A percentile compares a stretch with the other conserved stretches of the same genome.
These are phyloP conservation scores for Saccharomyces hybrid DNA, from an alignment of 1,139 yeast species.

Conservation along the genomic window DNA sequence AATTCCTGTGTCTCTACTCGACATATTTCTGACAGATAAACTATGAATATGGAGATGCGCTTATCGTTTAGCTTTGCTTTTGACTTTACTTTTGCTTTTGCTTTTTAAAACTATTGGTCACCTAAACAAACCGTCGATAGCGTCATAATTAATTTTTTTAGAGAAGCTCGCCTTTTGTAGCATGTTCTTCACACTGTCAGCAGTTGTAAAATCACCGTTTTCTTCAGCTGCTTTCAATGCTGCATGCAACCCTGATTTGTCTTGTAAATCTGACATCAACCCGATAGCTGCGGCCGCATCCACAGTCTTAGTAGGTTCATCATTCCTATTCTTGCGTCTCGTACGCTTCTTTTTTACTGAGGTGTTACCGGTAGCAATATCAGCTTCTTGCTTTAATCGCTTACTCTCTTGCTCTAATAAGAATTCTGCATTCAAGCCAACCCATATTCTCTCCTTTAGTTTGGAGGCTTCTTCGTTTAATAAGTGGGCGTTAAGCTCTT, in stretches of 20 bases:
- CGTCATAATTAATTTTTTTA: slow-evolving; percentile 79
- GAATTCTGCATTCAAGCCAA: slow-evolving; percentile 79
- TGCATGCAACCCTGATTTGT: slow-evolving; percentile 30
- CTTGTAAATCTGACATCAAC: slow-evolving; percentile 19
- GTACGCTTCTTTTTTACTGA: slow-evolving; percentile 41
- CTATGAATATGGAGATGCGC: no score
- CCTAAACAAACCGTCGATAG: slow-evolving; percentile 55
- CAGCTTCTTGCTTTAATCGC: slow-evolving; percentile 78
- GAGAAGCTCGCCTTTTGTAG: slow-evolving; percentile 65
- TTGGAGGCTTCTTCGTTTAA: slow-evolving; percentile 59
- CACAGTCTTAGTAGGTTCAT: slow-evolving; percentile 4
- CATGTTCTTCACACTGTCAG: slow-evolving; percentile 60
- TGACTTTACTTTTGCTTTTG: background rate
- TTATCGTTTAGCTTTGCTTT: no score
- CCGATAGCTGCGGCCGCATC: slow-evolving; percentile 13
- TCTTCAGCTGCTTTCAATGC: slow-evolving; percentile 34
- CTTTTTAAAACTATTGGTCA: background rate
- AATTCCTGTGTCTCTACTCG: background rate
- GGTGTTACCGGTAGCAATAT: slow-evolving; percentile 69
- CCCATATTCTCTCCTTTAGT: slow-evolving; percentile 77
- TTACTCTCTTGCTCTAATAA: slow-evolving; percentile 79
- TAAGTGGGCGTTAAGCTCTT: slow-evolving; percentile 53
- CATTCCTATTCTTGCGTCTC: slow-evolving; percentile 17
- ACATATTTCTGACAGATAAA: background rate
- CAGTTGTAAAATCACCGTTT: slow-evolving; percentile 59